Conservation (phyloP, 495 filamentous ascomycete species). For the Sabuloglossum arenarium region DNA sequence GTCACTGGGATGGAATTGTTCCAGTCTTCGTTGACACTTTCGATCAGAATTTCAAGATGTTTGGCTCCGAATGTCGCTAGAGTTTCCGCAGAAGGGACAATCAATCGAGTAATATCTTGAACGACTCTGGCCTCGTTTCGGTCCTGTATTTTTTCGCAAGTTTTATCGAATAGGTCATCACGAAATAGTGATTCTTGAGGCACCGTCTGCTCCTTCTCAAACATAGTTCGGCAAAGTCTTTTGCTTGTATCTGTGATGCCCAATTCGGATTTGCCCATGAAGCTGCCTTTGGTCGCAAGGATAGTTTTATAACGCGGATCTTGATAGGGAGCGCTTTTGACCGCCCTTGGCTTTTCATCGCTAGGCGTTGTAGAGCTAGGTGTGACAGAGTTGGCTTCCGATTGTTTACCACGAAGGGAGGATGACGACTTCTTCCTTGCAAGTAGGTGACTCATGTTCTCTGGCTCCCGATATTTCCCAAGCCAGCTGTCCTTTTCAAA, state of each 20-base stretch:
- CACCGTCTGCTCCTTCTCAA: constrained; percentile 13
- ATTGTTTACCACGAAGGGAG: constrained; percentile 18
- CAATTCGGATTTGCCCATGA: constrained; percentile 17
- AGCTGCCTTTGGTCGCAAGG: constrained; percentile 21
- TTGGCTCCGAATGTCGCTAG: constrained; percentile 13
- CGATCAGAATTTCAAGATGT: constrained; percentile 17
- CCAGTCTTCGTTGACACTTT: constrained; percentile 26
- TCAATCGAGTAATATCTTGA: constrained; percentile 19
- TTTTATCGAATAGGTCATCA: constrained; percentile 16
- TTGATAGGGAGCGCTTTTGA: constrained; percentile 21
- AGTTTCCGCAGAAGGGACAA: constrained; percentile 19
- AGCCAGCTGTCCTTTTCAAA: no score
- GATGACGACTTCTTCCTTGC: constrained; percentile 17
- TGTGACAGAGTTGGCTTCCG: constrained; percentile 12
- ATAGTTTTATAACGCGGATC: constrained; percentile 15
- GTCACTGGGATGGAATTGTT: constrained; percentile 16
- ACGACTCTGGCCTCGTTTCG: constrained; percentile 21
- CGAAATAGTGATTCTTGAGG: constrained; percentile 19
- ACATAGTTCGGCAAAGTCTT: constrained; percentile 12
- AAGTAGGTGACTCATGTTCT: constrained; percentile 12
- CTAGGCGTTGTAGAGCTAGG: constrained; percentile 18
- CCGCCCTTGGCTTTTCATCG: constrained; percentile 20
- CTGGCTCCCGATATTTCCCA: no score
- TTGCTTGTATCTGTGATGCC: constrained; percentile 15
- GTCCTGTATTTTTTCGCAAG: constrained; percentile 13